Evolutionary conservation across 2,329 filamentous ascomycete genomes (phyloP).

Genomic region (Daldinia sp.): DNA sequence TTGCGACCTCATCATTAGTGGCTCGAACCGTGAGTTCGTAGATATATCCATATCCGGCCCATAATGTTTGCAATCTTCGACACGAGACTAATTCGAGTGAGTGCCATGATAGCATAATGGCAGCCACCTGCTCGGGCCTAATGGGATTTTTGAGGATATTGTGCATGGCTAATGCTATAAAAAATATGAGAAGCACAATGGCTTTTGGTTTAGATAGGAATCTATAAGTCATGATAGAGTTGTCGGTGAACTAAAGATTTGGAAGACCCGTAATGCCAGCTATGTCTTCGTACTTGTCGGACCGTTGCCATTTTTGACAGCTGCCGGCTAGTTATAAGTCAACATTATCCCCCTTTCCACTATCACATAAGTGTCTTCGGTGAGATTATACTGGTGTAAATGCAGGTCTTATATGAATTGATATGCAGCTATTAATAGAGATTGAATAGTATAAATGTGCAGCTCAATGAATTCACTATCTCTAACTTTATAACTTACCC

Average conservation of each 20-base stretch:
- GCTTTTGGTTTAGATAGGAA: background rate
- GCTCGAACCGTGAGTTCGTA: slow-evolving; percentile 64
- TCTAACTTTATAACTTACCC: too few species aligned
- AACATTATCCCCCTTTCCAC: background rate
- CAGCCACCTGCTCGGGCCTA: slow-evolving; percentile 53
- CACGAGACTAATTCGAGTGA: slow-evolving; percentile 57
- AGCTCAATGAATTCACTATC: too few species aligned
- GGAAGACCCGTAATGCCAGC: background rate
- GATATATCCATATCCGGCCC: slow-evolving; percentile 68
- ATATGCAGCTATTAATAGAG: too few species aligned
- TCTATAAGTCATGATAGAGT: slow-evolving; percentile 5
- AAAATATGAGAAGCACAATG: background rate
- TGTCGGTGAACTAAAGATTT: slow-evolving; percentile 4
- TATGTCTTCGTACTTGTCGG: background rate
- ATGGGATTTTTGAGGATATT: slow-evolving; percentile 26
- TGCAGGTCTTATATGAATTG: too few species aligned
- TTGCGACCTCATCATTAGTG: slow-evolving; percentile 38
- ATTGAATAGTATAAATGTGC: too few species aligned
- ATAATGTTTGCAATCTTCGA: slow-evolving; percentile 58
- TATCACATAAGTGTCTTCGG: background rate
- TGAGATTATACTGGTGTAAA: background rate
- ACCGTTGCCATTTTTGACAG: background rate
- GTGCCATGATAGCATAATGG: slow-evolving; percentile 56
- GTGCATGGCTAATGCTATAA: background rate
- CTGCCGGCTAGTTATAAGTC: background rate